phyloP scores from a whole-genome alignment of 2,329 filamentous ascomycete species.

The Trichophaea hybrida region DNA sequence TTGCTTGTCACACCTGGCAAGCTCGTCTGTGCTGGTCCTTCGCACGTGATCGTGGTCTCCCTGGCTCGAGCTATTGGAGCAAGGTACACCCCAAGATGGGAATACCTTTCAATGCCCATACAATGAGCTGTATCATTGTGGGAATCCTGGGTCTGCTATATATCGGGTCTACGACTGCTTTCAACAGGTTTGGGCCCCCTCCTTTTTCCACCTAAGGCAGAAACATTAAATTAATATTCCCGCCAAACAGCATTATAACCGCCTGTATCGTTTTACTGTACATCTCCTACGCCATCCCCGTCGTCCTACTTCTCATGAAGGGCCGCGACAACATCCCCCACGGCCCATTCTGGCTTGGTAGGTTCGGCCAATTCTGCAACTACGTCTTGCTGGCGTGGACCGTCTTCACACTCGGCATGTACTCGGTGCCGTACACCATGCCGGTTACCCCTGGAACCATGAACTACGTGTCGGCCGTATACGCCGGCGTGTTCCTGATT shows the following conservation, averaged over 20 bases:
- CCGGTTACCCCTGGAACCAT: constrained; percentile 30
- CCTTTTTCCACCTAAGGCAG: not conserved
- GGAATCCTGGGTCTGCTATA: constrained; percentile 35
- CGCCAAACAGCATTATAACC: constrained; percentile 24
- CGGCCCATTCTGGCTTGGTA: constrained; percentile 33
- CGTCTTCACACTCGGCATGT: constrained; percentile 34
- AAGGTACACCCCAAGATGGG: constrained; percentile 30
- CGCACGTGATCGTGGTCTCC: constrained; percentile 34
- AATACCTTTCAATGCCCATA: constrained; percentile 33
- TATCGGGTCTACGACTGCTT: constrained; percentile 35
- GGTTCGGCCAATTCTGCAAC: constrained; percentile 30
- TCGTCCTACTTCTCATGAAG: constrained; percentile 34
- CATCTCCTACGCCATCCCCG: constrained; percentile 26
- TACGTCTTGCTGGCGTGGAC: constrained; percentile 32
- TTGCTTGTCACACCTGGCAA: constrained; percentile 28
- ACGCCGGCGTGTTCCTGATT: constrained; percentile 24
- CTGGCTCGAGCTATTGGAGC: constrained; percentile 31
- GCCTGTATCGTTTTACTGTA: constrained; percentile 28
- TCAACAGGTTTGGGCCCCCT: constrained; percentile 29
- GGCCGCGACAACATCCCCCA: constrained; percentile 32
- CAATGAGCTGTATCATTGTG: constrained; percentile 30
- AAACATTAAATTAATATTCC: not conserved
- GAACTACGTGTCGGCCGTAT: constrained; percentile 30
- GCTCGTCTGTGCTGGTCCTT: constrained; percentile 34
- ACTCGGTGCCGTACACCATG: constrained; percentile 35